Percentiles rank a stretch among this genome's conserved stretches.
These are phyloP conservation scores for Globisporangium nagaii DNA, from an alignment of 352 stramenopile species.

Conservation along the genomic window DNA sequence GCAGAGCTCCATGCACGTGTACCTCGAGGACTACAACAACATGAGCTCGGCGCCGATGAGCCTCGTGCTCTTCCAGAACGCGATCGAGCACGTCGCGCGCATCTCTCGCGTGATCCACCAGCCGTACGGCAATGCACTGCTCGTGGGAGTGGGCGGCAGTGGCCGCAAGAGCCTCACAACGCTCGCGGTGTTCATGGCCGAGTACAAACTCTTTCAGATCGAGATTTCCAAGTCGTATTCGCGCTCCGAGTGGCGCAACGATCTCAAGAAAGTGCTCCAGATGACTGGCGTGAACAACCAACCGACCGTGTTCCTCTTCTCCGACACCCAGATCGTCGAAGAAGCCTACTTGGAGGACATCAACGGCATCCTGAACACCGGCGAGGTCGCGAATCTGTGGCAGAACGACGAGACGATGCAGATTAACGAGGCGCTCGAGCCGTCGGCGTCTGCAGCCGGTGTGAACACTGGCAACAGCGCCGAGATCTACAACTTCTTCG, in stretches of 20 bases:
- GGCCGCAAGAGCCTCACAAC: constrained; percentile 91
- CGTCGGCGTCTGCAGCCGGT: constrained; percentile 43
- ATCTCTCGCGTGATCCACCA: constrained; percentile 92
- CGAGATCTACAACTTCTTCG: constrained; percentile 90
- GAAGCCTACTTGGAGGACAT: constrained; percentile 92
- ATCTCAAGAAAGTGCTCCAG: constrained; percentile 88
- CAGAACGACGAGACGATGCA: constrained; percentile 84
- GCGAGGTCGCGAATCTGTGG: constrained; percentile 91
- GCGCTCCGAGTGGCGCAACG: constrained; percentile 89
- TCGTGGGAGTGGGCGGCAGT: constrained; percentile 91
- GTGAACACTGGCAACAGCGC: constrained; percentile 71
- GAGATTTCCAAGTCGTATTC: constrained; percentile 95
- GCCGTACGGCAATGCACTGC: constrained; percentile 90
- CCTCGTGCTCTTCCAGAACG: constrained; percentile 94
- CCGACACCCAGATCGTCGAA: constrained; percentile 92
- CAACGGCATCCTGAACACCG: constrained; percentile 92
- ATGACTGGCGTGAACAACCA: constrained; percentile 78
- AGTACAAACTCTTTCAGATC: constrained; percentile 95
- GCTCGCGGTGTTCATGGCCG: constrained; percentile 91
- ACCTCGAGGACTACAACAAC: constrained; percentile 95
- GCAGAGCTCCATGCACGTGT: constrained; percentile 85
- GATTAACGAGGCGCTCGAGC: constrained; percentile 75
- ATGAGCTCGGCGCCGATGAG: constrained; percentile 92
- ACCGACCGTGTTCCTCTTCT: constrained; percentile 91
- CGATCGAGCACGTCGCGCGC: constrained; percentile 91